Evolutionary conservation across 306 rosid genomes (phyloP), one percentile per base, ranked within the genome.

Genomic region (Gillenia trifoliata): DNA sequence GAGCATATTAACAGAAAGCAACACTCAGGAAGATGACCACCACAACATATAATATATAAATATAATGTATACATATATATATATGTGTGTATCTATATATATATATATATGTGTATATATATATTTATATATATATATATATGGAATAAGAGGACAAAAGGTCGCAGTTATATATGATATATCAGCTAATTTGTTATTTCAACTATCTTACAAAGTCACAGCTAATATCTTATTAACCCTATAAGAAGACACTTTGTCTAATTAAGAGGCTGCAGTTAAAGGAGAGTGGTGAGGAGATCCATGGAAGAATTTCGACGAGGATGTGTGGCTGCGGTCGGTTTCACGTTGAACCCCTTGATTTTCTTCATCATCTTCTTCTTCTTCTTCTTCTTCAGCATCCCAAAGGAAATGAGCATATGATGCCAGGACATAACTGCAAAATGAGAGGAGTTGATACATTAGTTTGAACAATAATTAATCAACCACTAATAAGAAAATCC

Each of bases 371-470:
- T 74, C 67, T 12, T 66, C 66, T 11, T 36, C 89, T 4, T 74
- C 67, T 12, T 66, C 66, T 11, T 36, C 89, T 4, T 82, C 81
- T 16, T 84, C 88, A 33, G 79, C 73, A 71, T 93, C 97, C 97
- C 96, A 93, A 26, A 91, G 96, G 78, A 92, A 92, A 0, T 80
- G 79, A 43, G 96, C 97, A 85, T 90, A 87, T 36, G 97, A 88
- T 74, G 93, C 98, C 9, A 86, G 22, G 15, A 88, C 88, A 85
- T 83, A 88, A 74, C 98, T 91, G 91, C 84, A 77, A 38, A 80
- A 5, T 8, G 54, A 61, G 19, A 54, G 22, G 66, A 40, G 59
- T 56, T 25, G 20, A 56, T 25, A 29, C 38, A 11, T 30, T 29
- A 61, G 38, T 61, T 16, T 16, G 28, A 61, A 29, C 66, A 16